Percentiles rank a stretch among this genome's conserved stretches.
These are phyloP conservation scores for Bertia moriformis DNA, from an alignment of 2,329 filamentous ascomycete genomes.

Conservation along the genomic window DNA sequence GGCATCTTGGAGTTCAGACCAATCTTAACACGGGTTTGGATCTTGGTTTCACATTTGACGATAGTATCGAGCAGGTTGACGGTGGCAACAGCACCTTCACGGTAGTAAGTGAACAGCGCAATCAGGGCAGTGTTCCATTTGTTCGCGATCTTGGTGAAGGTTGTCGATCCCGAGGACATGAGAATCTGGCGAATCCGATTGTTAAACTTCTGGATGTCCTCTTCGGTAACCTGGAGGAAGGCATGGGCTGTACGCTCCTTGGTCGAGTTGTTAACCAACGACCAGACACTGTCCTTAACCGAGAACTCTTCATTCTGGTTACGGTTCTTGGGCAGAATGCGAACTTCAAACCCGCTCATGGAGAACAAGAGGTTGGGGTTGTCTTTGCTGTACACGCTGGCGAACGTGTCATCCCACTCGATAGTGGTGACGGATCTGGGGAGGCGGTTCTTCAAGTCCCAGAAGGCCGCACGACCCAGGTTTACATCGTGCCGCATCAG, in stretches of 20 bases:
- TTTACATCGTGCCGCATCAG: conserved; percentile 98
- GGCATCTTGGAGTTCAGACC: conserved; percentile 99
- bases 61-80: conserved; percentile 90
- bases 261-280: conserved; percentile 84
- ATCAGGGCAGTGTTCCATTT: conserved; percentile 99
- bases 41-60: conserved; percentile 98
- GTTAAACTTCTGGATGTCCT: conserved; percentile 97
- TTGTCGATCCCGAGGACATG: conserved; percentile 98
- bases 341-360: conserved; percentile 95
- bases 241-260: conserved; percentile 96
- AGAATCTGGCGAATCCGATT: conserved; percentile 96
- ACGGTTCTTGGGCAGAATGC: conserved; percentile 85
- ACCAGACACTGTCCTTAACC: conserved; percentile 97
- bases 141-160: conserved; percentile 98
- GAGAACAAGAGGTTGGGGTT: conserved; percentile 95
- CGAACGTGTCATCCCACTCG: conserved; percentile 97
- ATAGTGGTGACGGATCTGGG: conserved; percentile 92
- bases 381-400: conserved; percentile 93
- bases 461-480: conserved; percentile 90
- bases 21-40: conserved; percentile 97
- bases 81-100: conserved; percentile 90
- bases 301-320: conserved; percentile 95
- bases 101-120: conserved; percentile 94
- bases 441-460: conserved; percentile 94
- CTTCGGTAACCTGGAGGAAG: conserved; percentile 93